Conservation (phyloP, 148 eudicot genomes). For the Cornus suecica region DNA sequence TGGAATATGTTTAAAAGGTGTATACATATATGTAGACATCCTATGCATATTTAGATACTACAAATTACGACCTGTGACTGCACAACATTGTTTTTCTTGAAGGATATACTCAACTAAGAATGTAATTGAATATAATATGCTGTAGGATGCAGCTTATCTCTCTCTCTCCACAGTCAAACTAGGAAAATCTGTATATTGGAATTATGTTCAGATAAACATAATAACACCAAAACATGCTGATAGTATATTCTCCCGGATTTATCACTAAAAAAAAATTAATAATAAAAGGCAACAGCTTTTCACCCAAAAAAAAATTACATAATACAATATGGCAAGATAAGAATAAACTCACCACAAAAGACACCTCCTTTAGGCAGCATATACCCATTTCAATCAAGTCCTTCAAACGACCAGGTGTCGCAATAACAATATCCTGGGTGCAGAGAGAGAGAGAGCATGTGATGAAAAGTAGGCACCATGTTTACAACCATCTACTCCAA, state of each 20-base stretch:
- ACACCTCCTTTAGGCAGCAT: conserved; percentile 68
- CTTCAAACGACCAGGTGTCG: conserved; percentile 92
- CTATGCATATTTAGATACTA: neutral
- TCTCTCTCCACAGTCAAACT: neutral
- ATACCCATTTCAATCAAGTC: conserved; percentile 91
- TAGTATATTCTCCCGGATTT: neutral
- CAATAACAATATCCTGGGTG: conserved; percentile 88
- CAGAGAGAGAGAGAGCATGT: neutral
- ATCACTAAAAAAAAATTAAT: neutral
- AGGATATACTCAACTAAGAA: no score
- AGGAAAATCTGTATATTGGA: no score
- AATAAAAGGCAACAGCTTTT: no score
- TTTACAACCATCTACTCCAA: no score
- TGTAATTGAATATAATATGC: no score
- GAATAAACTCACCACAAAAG: conserved; percentile 74
- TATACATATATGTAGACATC: no score
- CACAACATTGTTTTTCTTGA: no score
- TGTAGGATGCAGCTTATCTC: neutral
- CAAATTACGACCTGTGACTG: neutral
- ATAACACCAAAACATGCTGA: neutral
- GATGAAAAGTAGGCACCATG: neutral
- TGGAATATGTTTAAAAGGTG: no score
- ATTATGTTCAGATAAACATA: no score
- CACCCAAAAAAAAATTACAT: neutral
- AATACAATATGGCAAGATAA: neutral